phyloP scores from a whole-genome alignment of 208 protist genomes.

The Wallacemonas collosoma region DNA sequence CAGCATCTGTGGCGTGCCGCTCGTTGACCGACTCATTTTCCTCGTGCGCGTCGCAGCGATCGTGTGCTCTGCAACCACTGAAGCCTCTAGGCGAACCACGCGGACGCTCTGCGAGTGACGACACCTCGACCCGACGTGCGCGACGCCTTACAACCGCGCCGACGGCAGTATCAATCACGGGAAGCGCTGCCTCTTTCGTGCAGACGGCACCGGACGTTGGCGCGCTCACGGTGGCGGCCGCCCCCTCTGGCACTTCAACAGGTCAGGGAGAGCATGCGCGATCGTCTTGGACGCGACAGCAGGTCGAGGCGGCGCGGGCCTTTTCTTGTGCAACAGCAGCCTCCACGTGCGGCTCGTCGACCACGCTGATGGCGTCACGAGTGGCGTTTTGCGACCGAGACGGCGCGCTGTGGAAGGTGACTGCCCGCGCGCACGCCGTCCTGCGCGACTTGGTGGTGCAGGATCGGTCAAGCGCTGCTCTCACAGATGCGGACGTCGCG shows the following conservation, averaged over 20 bases:
- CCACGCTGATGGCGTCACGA: not conserved
- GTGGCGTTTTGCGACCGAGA: not conserved
- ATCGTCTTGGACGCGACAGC: too few relatives aligned
- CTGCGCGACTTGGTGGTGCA: not conserved
- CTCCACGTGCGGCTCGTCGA: constrained; percentile 5
- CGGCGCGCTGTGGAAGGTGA: constrained; percentile 5
- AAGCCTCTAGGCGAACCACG: not conserved
- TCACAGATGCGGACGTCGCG: constrained; percentile 2
- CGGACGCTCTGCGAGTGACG: not conserved
- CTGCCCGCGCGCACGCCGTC: constrained; percentile 1
- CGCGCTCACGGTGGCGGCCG: too few relatives aligned
- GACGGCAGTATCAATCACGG: too few relatives aligned
- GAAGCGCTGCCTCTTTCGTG: too few relatives aligned
- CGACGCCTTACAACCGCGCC: too few relatives aligned
- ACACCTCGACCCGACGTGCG: not conserved
- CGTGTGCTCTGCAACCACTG: not conserved
- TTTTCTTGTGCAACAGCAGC: not conserved
- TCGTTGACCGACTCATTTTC: not conserved
- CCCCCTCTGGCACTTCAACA: too few relatives aligned
- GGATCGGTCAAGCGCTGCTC: not conserved
- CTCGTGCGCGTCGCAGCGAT: not conserved
- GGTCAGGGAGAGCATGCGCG: too few relatives aligned
- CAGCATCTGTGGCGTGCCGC: not conserved
- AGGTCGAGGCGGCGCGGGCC: too few relatives aligned
- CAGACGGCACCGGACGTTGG: too few relatives aligned